Percentiles rank a stretch among this genome's conserved stretches.
Conservation (phyloP, 768 basidiomycete genomes). For the Panaeolus papilionaceus region DNA sequence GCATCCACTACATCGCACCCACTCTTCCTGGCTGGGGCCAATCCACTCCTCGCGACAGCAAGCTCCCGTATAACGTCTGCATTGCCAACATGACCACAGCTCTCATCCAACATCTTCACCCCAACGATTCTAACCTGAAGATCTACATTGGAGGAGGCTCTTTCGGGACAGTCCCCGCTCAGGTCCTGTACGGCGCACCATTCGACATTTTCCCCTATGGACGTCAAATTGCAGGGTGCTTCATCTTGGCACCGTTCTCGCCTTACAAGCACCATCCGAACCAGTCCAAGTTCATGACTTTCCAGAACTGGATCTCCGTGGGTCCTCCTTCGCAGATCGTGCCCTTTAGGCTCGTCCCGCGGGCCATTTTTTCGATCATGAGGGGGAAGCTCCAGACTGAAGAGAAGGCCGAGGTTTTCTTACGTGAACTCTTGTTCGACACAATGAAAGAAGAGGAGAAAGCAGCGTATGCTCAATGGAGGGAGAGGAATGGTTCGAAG, state of each 20-base stretch:
- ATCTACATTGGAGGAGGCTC: slow-evolving; percentile 61
- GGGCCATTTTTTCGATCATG: slow-evolving; percentile 39
- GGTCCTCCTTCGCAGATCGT: slow-evolving; percentile 51
- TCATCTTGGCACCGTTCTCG: slow-evolving; percentile 53
- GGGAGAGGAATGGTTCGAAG: slow-evolving; percentile 40
- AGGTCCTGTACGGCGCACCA: slow-evolving; percentile 60
- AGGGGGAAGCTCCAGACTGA: slow-evolving; percentile 42
- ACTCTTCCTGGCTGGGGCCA: slow-evolving; percentile 67
- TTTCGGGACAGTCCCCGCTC: slow-evolving; percentile 59
- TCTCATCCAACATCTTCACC: slow-evolving; percentile 58
- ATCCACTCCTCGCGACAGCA: slow-evolving; percentile 47
- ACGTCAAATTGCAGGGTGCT: slow-evolving; percentile 48
- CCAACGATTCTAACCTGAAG: slow-evolving; percentile 43
- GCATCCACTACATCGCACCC: slow-evolving; percentile 54
- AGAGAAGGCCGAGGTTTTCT: slow-evolving; percentile 46
- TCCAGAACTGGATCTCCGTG: slow-evolving; percentile 50
- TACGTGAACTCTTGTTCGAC: slow-evolving; percentile 44
- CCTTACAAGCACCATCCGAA: slow-evolving; percentile 53
- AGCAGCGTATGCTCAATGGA: slow-evolving; percentile 48
- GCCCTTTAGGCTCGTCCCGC: slow-evolving; percentile 45
- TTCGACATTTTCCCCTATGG: slow-evolving; percentile 59
- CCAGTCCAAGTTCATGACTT: slow-evolving; percentile 52
- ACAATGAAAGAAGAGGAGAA: slow-evolving; percentile 44
- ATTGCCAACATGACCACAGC: slow-evolving; percentile 51
- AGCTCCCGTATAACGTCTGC: slow-evolving; percentile 44